Percentiles rank a stretch among this genome's conserved stretches.
phyloP scores from a whole-genome alignment of 306 rosid genomes.

The Hippophae rhamnoides region DNA sequence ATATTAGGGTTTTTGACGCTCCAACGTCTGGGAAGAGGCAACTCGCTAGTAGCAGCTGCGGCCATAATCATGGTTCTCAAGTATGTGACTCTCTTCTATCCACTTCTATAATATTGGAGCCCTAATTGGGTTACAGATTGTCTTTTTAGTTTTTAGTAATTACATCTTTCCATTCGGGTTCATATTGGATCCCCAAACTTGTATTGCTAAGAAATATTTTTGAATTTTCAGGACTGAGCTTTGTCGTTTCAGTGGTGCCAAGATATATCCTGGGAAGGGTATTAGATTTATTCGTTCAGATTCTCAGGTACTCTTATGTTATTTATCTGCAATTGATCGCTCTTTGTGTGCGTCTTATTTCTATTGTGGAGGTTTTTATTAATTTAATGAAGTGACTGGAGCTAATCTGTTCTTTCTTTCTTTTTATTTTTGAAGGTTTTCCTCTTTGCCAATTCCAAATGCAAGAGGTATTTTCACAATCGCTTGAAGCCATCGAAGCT shows the following conservation, averaged over 20 bases:
- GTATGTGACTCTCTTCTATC: slow-evolving; percentile 9
- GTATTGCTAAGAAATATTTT: neutral
- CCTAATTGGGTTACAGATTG: neutral
- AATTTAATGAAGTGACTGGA: neutral
- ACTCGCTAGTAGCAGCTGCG: neutral
- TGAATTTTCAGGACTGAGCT: slow-evolving; percentile 53
- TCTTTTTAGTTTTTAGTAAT: neutral
- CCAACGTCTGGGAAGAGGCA: slow-evolving; percentile 3
- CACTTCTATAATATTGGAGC: neutral
- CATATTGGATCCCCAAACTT: neutral
- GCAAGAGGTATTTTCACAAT: slow-evolving; percentile 48
- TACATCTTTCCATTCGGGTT: neutral
- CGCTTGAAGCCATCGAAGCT: slow-evolving; percentile 46
- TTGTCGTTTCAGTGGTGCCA: slow-evolving; percentile 82
- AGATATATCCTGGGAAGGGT: slow-evolving; percentile 84
- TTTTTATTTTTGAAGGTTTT: slow-evolving; percentile 21
- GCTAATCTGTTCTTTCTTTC: neutral
- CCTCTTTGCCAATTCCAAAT: slow-evolving; percentile 41
- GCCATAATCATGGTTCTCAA: slow-evolving; percentile 27
- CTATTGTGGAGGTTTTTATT: neutral
- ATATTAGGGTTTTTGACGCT: slow-evolving; percentile 13
- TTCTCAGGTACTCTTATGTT: slow-evolving; percentile 49
- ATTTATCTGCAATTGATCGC: neutral
- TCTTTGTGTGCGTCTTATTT: neutral
- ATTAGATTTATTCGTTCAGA: slow-evolving; percentile 73